Base-by-base conservation (phyloP, 179 eudicot genomes). In the Gypsophila paniculata region DNA sequence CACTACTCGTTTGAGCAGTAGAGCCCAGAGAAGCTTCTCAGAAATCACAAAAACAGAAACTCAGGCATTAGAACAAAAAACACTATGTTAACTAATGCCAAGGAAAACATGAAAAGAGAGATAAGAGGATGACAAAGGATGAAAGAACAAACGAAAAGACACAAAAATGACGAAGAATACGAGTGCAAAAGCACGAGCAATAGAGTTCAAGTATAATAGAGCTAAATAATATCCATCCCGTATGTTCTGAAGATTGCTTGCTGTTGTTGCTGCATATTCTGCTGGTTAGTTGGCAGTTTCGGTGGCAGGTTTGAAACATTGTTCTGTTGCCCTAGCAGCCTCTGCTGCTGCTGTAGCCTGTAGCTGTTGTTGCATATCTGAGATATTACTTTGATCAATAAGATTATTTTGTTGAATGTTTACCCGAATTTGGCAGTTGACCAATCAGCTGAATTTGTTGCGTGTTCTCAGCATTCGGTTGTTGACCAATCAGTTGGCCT, bases 311-410 rank as follows among this genome's bases (percentile, higher is more conserved):
- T 86, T 57, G 87, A 72, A 69, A 82, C 81, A 79, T 64, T 85
- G 71, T 87, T 90, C 74, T 87, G 89, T 78, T 89, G 95, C 65
- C 85, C 82, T 23, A 86, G 36, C 83, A 89, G 46, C 82, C 96
- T 82, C 73, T 86, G 90, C 68, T 85, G 88, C 78, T 78, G 68
- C 70, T 63, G 72, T 29, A n/a, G n/a, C n/a, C n/a, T n/a, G n/a
- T 34, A 69, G 79, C 39, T 76, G 85, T 69, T 86, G 90, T 76
- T 88, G 96, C 81, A 89, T 65, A 67, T 91, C 96, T 25, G 87
- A 78, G 61, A 87, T 83, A 78, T 81, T 84, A 82, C 70, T 86
- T 72, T 88, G 95, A 32, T 87, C 87, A 52, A 85, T 65, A 29
- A 87, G 78, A 74, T 84, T 93, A 73, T 72, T 87, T 75, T 84